A percentile compares a stretch with the other conserved stretches of the same genome.
These are phyloP conservation scores for Adenanthera pavonina DNA, from an alignment of 306 rosid species.

Conservation along the genomic window DNA sequence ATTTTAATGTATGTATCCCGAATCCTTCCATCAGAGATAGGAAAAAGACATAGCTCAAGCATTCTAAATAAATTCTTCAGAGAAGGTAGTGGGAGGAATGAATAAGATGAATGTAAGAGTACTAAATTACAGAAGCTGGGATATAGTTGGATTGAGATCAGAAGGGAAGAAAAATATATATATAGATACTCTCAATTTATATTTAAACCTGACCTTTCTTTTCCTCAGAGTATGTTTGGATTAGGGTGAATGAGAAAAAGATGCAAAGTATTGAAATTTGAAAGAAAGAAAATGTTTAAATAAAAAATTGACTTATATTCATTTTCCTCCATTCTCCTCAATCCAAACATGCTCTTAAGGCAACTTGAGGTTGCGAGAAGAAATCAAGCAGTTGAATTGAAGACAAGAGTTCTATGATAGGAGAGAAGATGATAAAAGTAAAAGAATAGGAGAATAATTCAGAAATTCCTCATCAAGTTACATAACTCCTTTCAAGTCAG, in stretches of 20 bases:
- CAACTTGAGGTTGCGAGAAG: conserved; percentile 7
- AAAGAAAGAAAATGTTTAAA: too few species aligned
- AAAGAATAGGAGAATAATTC: too few species aligned
- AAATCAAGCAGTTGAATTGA: not conserved
- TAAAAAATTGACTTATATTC: too few species aligned
- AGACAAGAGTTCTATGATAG: not conserved
- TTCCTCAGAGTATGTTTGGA: not conserved
- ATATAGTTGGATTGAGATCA: not conserved
- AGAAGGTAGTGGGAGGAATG: conserved; percentile 4
- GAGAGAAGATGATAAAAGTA: too few species aligned
- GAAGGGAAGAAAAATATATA: not conserved
- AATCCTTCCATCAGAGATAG: conserved; percentile 10
- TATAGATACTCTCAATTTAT: not conserved
- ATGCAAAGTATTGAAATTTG: too few species aligned
- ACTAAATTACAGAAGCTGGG: conserved; percentile 2
- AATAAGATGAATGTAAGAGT: not conserved
- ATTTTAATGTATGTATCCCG: conserved; percentile 82
- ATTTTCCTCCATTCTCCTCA: not conserved
- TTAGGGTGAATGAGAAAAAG: not conserved
- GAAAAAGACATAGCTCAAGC: not conserved
- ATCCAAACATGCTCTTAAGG: not conserved
- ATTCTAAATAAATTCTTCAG: not conserved
- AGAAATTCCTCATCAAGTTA: too few species aligned
- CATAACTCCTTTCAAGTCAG: too few species aligned
- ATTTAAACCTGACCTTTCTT: not conserved